These are phyloP conservation scores for Ambrosia trifida DNA, from an alignment of 129 eudicot species.

Conservation along the genomic window DNA sequence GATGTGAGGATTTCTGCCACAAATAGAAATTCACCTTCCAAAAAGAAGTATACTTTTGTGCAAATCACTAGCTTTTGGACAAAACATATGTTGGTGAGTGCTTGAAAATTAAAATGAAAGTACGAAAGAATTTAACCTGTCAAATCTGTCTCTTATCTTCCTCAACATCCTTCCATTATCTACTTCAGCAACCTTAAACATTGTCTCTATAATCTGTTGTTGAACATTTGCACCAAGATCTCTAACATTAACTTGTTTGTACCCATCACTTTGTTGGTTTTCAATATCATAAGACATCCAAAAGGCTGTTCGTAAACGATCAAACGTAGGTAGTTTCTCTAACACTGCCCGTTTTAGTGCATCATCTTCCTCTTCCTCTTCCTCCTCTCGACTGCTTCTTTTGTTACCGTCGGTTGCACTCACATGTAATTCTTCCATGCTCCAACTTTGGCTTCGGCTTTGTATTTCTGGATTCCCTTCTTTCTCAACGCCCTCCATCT, in stretches of 20 bases:
- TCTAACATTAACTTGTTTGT: slow-evolving; percentile 47
- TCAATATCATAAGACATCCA: slow-evolving; percentile 36
- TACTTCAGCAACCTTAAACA: slow-evolving; percentile 70
- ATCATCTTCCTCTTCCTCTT: slow-evolving; percentile 44
- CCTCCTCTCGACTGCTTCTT: slow-evolving; percentile 29
- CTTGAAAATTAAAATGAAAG: slow-evolving; percentile 5
- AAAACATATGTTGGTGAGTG: neutral
- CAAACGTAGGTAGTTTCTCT: slow-evolving; percentile 52
- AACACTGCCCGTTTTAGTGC: slow-evolving; percentile 48
- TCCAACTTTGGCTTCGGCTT: slow-evolving; percentile 32
- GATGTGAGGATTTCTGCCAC: too few species aligned
- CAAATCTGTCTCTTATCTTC: slow-evolving; percentile 56
- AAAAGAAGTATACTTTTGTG: too few species aligned
- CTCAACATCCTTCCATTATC: slow-evolving; percentile 69
- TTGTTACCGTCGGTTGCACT: slow-evolving; percentile 26
- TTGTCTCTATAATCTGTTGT: slow-evolving; percentile 49
- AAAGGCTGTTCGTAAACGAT: slow-evolving; percentile 60
- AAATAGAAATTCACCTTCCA: too few species aligned
- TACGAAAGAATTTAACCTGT: slow-evolving; percentile 41
- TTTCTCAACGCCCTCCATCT: neutral
- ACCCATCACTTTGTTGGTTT: slow-evolving; percentile 19
- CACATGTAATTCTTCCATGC: slow-evolving; percentile 24
- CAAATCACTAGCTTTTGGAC: neutral
- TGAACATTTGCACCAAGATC: slow-evolving; percentile 46
- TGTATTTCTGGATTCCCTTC: neutral